Evolutionary conservation across 2,329 filamentous ascomycete species (phyloP), one percentile per base, ranked within the genome.

Genomic region (Ascochyta lentis): DNA sequence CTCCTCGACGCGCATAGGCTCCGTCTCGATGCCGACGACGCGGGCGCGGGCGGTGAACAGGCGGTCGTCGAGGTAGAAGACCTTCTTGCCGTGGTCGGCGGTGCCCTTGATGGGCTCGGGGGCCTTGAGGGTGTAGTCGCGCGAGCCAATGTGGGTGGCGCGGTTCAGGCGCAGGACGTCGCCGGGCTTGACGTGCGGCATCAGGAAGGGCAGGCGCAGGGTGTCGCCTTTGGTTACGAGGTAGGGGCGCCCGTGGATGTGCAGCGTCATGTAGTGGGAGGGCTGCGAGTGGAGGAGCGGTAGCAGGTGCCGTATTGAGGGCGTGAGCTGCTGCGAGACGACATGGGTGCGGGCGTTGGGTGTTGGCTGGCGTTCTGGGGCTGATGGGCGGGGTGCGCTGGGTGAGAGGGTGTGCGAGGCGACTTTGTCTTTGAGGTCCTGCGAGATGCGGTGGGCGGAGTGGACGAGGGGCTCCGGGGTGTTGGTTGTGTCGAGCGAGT

Each of bases 141-240:
- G 84, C 64, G 89, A 94, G 26, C 95, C 95, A 40, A 99, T 79
- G 49, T 89, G 81, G 37, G 86, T 89, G 23, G 92, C 95, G 52
- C 92, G 89, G 79, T 96, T 94, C 54, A 99, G 83, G 6, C 93
- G 90, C 57, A 99, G 82, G 34, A 96, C 81, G 73, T 98, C 94
- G 27, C 95, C 95, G 0, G 92, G 88, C 55, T 74, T 68, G 37
- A 81, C 79, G 54, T 75, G 67, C 22, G 77, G 76, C 79, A 82
- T 82, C 16, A 77, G 73, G 69, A 82, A 83, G 2, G 80, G 80
- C 10, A 83, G 73, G 13, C 80, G 79, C 6, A 83, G 43, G 0
- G 75, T 79, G 58, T 83, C 80, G 64, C 80, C 80, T 49, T 71
- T 65, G 6, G 89, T 92, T 63, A 95, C 83, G 29, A 95, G 89